Percentiles rank a stretch among this genome's conserved stretches.
Evolutionary conservation across 116 monocot species (phyloP).

Genomic region (Zostera marina): DNA sequence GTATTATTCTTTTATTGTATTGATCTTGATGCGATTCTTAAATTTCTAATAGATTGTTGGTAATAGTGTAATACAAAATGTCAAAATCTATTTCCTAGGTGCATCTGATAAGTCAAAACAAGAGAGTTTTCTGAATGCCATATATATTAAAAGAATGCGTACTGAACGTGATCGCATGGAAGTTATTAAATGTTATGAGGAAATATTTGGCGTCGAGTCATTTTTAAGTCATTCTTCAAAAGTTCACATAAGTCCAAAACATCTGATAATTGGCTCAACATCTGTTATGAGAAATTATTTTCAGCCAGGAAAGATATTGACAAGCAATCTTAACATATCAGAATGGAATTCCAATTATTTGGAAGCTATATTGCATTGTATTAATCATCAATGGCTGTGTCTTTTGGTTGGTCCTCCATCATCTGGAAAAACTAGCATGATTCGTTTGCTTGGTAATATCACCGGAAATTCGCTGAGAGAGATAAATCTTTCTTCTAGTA

Average conservation of each 20-base stretch:
- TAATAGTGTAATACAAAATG: no score
- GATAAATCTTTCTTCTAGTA: slow-evolving; percentile 81
- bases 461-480: slow-evolving; percentile 76
- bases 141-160: slow-evolving; percentile 85
- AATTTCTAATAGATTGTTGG: no score
- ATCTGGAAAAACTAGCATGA: slow-evolving; percentile 77
- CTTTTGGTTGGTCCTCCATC: slow-evolving; percentile 79
- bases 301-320: slow-evolving; percentile 37
- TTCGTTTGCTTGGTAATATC: slow-evolving; percentile 68
- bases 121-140: slow-evolving; percentile 50
- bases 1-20: background rate
- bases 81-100: slow-evolving; percentile 34
- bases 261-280: slow-evolving; percentile 52
- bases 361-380: slow-evolving; percentile 65
- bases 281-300: slow-evolving; percentile 42
- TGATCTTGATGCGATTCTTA: no score
- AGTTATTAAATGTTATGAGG: slow-evolving; percentile 55
- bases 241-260: slow-evolving; percentile 32
- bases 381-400: slow-evolving; percentile 65
- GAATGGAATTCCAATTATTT: slow-evolving; percentile 32
- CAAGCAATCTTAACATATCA: slow-evolving; percentile 34
- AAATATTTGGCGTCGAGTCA: slow-evolving; percentile 47
- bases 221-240: slow-evolving; percentile 29
- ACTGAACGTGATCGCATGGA: slow-evolving; percentile 49
- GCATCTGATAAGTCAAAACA: slow-evolving; percentile 16